Conservation (phyloP, 495 filamentous ascomycete species). For the Trichoderma virens region DNA sequence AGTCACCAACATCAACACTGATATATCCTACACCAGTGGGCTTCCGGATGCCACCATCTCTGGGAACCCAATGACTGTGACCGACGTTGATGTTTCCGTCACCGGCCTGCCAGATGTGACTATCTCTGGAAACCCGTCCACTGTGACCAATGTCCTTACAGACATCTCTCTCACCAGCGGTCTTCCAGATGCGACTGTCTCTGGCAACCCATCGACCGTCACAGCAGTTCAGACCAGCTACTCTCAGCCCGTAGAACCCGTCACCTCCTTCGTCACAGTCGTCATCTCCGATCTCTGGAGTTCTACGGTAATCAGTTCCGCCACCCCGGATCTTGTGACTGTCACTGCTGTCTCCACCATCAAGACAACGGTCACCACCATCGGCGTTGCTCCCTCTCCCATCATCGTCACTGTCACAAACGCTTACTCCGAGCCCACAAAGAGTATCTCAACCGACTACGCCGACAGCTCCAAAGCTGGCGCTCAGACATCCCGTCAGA, state of each 20-base stretch:
- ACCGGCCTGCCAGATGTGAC: constrained; percentile 10
- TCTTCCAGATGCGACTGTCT: constrained; percentile 12
- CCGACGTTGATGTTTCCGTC: constrained; percentile 12
- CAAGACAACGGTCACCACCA: constrained; percentile 4
- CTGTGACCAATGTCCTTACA: constrained; percentile 8
- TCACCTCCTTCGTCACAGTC: background rate
- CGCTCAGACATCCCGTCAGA: constrained; percentile 6
- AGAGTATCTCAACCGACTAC: background rate
- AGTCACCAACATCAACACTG: constrained; percentile 7
- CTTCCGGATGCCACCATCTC: constrained; percentile 9
- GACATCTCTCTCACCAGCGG: background rate
- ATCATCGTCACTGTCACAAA: constrained; percentile 12
- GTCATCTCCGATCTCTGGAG: constrained; percentile 2
- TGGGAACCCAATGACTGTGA: constrained; percentile 10
- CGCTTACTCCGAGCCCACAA: constrained; percentile 7
- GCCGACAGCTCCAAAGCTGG: constrained; percentile 8
- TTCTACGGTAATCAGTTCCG: background rate
- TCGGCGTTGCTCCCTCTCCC: constrained; percentile 6
- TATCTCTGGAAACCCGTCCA: background rate
- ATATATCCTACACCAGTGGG: background rate
- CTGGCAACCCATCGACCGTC: constrained; percentile 4
- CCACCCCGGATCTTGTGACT: constrained; percentile 6
- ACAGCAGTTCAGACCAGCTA: constrained; percentile 18
- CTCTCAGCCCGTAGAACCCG: background rate
- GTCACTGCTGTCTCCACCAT: constrained; percentile 7